A percentile compares a stretch with the other conserved stretches of the same genome.
Evolutionary conservation across 768 basidiomycete species (phyloP).

Genomic region (Candolleomyces eurysporus): DNA sequence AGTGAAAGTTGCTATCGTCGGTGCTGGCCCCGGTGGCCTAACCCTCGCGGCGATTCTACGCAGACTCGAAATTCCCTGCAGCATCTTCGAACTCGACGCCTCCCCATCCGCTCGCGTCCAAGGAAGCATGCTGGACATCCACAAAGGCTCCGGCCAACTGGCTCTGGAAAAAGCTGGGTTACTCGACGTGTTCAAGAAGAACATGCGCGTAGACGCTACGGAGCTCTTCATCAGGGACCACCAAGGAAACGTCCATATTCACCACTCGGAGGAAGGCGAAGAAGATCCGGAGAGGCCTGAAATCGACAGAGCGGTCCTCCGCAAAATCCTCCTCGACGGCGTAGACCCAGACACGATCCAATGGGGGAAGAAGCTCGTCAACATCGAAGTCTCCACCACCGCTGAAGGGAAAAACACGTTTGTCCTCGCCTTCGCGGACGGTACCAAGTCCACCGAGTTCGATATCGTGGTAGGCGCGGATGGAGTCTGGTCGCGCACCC

Average conservation of each 20-base stretch:
- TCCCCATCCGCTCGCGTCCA: slow-evolving; percentile 18
- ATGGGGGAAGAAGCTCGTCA: slow-evolving; percentile 19
- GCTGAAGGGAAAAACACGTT: slow-evolving; percentile 7
- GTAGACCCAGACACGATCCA: slow-evolving; percentile 17
- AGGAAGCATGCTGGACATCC: slow-evolving; percentile 27
- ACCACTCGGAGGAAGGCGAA: slow-evolving; percentile 1
- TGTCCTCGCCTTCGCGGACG: no score
- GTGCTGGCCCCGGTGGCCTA: slow-evolving; percentile 23
- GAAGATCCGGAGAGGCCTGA: slow-evolving; percentile 18
- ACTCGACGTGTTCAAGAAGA: slow-evolving; percentile 17
- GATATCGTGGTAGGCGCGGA: slow-evolving; percentile 26
- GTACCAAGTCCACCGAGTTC: slow-evolving; percentile 6
- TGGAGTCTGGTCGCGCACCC: slow-evolving; percentile 35
- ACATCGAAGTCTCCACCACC: slow-evolving; percentile 5
- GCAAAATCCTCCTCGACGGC: slow-evolving; percentile 22
- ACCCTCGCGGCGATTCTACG: slow-evolving; percentile 23
- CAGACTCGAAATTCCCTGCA: slow-evolving; percentile 11
- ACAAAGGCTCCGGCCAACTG: slow-evolving; percentile 20
- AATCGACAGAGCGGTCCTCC: slow-evolving; percentile 22
- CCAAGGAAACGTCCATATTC: slow-evolving; percentile 6
- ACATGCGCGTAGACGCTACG: slow-evolving; percentile 17
- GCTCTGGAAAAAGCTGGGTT: slow-evolving; percentile 24
- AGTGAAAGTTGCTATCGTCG: neutral
- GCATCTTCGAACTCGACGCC: slow-evolving; percentile 22
- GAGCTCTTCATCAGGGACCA: slow-evolving; percentile 15